Conservation (phyloP, 1,139 yeast species). For the Blastobotrys persicus region DNA sequence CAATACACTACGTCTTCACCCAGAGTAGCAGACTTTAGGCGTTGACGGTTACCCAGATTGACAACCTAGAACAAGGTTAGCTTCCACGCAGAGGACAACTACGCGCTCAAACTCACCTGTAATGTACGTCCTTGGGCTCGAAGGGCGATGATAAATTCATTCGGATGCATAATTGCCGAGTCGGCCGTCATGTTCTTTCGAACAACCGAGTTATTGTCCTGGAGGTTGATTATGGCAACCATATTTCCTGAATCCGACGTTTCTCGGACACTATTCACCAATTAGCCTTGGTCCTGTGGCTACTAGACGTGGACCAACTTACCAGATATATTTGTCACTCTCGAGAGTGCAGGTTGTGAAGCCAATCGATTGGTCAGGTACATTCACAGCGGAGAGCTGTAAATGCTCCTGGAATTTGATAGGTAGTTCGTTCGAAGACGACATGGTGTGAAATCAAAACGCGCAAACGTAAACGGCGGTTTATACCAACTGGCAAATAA, state of each 20-base stretch:
- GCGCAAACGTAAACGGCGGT: slow-evolving; percentile 5
- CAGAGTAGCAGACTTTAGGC: slow-evolving; percentile 84
- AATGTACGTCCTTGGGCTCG: slow-evolving; percentile 95
- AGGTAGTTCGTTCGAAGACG: slow-evolving; percentile 58
- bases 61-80: slow-evolving; percentile 47
- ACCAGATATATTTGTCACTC: slow-evolving; percentile 78
- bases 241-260: slow-evolving; percentile 66
- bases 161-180: slow-evolving; percentile 95
- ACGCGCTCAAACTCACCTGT: slow-evolving; percentile 44
- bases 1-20: slow-evolving; percentile 90
- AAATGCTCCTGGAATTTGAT: slow-evolving; percentile 95
- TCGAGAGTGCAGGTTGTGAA: slow-evolving; percentile 93
- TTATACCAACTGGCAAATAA: slow-evolving; percentile 3
- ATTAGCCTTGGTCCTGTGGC: neutral
- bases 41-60: slow-evolving; percentile 81
- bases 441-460: slow-evolving; percentile 3
- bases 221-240: slow-evolving; percentile 88
- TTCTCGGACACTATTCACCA: slow-evolving; percentile 66
- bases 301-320: slow-evolving; percentile 22
- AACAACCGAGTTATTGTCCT: slow-evolving; percentile 67
- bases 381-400: slow-evolving; percentile 80
- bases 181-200: slow-evolving; percentile 97
- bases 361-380: slow-evolving; percentile 80
- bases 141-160: slow-evolving; percentile 80
- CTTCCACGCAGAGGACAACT: neutral